Conservation (phyloP, 306 rosid species). For the Cicer chorassanicum region DNA sequence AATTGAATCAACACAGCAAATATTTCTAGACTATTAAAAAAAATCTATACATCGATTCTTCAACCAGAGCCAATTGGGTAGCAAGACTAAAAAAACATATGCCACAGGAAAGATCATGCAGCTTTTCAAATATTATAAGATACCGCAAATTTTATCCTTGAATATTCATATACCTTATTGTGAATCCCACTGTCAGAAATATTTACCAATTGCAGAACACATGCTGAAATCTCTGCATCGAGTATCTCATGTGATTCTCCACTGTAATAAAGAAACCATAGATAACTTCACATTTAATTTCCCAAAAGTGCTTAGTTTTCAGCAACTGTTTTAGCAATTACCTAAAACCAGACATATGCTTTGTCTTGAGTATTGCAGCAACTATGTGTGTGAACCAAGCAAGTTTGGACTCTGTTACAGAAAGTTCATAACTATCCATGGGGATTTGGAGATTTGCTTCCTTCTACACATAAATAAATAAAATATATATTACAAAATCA, state of each 20-base stretch:
- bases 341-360: slow-evolving; percentile 53
- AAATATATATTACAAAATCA: slow-evolving; percentile 2
- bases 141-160: slow-evolving; percentile 2
- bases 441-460: slow-evolving; percentile 47
- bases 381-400: slow-evolving; percentile 59
- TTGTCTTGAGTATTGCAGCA: slow-evolving; percentile 56
- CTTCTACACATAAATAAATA: slow-evolving; percentile 32
- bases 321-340: slow-evolving; percentile 32
- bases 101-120: slow-evolving; percentile 15
- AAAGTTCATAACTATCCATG: slow-evolving; percentile 40
- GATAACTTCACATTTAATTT: slow-evolving; percentile 20
- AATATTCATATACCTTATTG: slow-evolving; percentile 46
- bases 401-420: slow-evolving; percentile 53
- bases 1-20: no score
- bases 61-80: neutral
- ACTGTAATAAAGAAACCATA: slow-evolving; percentile 44
- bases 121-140: slow-evolving; percentile 19
- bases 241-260: slow-evolving; percentile 55
- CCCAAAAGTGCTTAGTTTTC: slow-evolving; percentile 22
- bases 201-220: slow-evolving; percentile 52
- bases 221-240: slow-evolving; percentile 59
- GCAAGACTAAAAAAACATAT: neutral
- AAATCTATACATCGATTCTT: neutral
- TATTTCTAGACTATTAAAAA: no score
- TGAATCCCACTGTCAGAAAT: slow-evolving; percentile 57